Base-by-base conservation (phyloP, 2,329 filamentous ascomycete genomes). In the Atkinsonella hypoxylon region DNA sequence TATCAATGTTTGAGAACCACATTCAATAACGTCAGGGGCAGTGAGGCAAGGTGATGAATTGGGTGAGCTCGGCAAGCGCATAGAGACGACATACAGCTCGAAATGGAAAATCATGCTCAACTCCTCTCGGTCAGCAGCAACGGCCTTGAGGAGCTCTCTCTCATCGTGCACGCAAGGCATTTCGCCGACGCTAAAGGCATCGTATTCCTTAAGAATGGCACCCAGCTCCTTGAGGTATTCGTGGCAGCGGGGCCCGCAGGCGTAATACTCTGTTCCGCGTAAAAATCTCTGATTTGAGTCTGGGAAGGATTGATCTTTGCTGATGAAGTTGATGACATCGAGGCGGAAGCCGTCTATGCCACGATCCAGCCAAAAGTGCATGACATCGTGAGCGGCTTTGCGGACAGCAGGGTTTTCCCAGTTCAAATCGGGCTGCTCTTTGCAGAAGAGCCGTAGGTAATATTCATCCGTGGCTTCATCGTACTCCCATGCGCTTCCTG, bases 61-160 rank as follows among this genome's bases (percentile, higher is more conserved):
- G 26, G 10, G 13, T 41, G 39, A 11, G n/a, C 39, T 10, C 13
- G 12, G 17, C n/a, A 11, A 12, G 11, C 18, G 18, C 18, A 42
- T n/a, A 22, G 40, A 5, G 6, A 17, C n/a, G 20, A 61, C 70
- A 58, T 58, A 76, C 73, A 79, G 69, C 51, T 86, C 82, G 60
- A 87, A 87, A 57, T 85, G 79, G 65, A 87, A 87, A 36, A 87
- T 82, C 81, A 87, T 87, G 61, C 77, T 81, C 43, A 87, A 65
- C 59, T 86, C 81, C 32, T 73, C 71, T 15, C 76, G 71, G 47
- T 78, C 74, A 20, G 71, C 74, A 2, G 71, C 71, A 2, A 86
- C 81, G 7, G 67, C 68, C 52, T 68, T 67, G 52, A 75, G 71
- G 32, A 74, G 52, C 55, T 72, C 65, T 11, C 63, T 57, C 40